Percentiles rank a stretch among this genome's conserved stretches.
Conservation (phyloP, 208 protist species). For the Leishmania tropica region DNA sequence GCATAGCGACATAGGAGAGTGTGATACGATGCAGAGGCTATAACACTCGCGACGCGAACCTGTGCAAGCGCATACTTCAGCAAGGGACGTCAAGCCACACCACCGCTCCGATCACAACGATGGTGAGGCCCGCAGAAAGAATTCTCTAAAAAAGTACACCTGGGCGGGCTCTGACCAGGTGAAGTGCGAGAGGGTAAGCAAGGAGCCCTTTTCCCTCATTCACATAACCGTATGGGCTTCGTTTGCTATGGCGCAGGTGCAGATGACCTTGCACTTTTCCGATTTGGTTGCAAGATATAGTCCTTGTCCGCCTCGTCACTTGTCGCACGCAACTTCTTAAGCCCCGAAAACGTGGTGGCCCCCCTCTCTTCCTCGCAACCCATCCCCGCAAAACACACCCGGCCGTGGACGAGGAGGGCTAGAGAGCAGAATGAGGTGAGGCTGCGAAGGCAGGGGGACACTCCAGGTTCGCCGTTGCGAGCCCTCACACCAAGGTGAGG, state of each 20-base stretch:
- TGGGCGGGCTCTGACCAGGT: not conserved
- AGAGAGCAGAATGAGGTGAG: slow-evolving; percentile 1
- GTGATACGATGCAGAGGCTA: not conserved
- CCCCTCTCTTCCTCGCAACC: not conserved
- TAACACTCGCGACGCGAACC: not conserved
- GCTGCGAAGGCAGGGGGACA: not conserved
- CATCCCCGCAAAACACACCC: not conserved
- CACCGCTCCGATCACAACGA: not conserved
- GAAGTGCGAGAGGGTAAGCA: not conserved
- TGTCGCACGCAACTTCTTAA: not conserved
- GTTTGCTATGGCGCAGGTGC: not conserved
- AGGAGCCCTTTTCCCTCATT: not conserved
- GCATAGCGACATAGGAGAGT: not conserved
- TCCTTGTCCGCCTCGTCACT: not conserved
- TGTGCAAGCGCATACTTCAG: not conserved
- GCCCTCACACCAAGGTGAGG: not conserved
- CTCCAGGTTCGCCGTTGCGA: not conserved
- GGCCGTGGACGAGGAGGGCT: not conserved
- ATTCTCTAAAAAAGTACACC: not conserved
- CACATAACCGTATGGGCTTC: not conserved
- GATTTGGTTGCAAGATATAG: not conserved
- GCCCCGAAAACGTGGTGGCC: not conserved
- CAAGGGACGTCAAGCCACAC: not conserved
- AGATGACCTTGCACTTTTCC: not conserved
- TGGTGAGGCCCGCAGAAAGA: not conserved